Conservation (phyloP, 768 basidiomycete genomes). For the Lactarius vividus region DNA sequence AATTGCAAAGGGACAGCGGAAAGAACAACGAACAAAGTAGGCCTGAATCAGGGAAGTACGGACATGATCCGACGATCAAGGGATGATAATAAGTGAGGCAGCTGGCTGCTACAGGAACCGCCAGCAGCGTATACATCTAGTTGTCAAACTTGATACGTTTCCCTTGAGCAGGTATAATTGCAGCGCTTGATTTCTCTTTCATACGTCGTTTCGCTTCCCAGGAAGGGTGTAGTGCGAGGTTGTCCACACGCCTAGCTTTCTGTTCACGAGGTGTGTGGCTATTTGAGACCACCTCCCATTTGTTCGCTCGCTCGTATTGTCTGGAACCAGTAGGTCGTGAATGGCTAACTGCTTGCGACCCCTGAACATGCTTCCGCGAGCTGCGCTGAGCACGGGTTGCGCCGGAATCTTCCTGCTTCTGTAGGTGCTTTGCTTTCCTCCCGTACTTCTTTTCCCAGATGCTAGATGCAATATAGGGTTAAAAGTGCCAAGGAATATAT, state of each 20-base stretch:
- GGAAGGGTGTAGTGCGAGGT: conserved; percentile 77
- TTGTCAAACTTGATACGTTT: conserved; percentile 76
- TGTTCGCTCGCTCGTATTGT: background rate
- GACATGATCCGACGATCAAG: background rate
- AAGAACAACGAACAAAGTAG: background rate
- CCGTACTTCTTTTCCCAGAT: conserved; percentile 99
- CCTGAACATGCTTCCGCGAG: background rate
- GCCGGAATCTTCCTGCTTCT: conserved; percentile 43
- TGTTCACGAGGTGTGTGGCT: conserved; percentile 13
- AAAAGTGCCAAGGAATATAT: background rate
- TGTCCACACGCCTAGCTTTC: conserved; percentile 28
- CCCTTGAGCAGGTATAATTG: conserved; percentile 66
- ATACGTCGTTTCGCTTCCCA: conserved; percentile 92
- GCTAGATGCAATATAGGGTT: conserved; percentile 39
- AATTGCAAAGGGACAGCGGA: background rate
- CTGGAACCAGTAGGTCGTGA: background rate
- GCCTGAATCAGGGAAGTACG: too few relatives aligned
- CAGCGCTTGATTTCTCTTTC: conserved; percentile 65
- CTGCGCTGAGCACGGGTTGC: background rate
- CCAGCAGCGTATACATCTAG: conserved; percentile 7
- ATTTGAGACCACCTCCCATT: background rate
- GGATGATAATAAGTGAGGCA: background rate
- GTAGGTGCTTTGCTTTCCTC: conserved; percentile 85
- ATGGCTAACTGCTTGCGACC: background rate
- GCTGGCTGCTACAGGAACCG: background rate